These are phyloP conservation scores for Endocarpon pusillum DNA, from an alignment of 495 filamentous ascomycete species.

Conservation along the genomic window DNA sequence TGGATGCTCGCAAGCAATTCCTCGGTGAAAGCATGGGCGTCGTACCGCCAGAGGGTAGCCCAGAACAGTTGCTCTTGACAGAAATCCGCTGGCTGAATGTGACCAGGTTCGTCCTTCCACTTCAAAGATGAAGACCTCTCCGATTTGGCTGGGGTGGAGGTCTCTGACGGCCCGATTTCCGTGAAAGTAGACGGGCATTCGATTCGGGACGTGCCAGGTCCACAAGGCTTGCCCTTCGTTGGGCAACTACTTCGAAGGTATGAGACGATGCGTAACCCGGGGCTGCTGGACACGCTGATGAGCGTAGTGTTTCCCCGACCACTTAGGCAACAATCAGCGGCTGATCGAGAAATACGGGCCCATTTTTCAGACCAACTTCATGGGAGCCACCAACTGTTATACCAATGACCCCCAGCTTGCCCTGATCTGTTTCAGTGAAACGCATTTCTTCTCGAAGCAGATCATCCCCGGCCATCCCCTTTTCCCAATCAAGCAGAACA, in stretches of 20 bases:
- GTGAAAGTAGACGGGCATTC: slow-evolving; percentile 27
- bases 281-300: too few species aligned
- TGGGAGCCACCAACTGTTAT: slow-evolving; percentile 30
- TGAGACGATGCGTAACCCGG: too few species aligned
- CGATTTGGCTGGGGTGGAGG: slow-evolving; percentile 15
- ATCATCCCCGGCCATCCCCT: slow-evolving; percentile 34
- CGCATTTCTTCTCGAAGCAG: slow-evolving; percentile 33
- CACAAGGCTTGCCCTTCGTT: slow-evolving; percentile 28
- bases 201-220: slow-evolving; percentile 27
- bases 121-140: slow-evolving; percentile 12
- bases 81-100: background rate
- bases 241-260: slow-evolving; percentile 37
- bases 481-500: slow-evolving; percentile 23
- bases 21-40: background rate
- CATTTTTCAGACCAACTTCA: slow-evolving; percentile 34
- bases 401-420: slow-evolving; percentile 33
- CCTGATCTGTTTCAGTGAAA: slow-evolving; percentile 24
- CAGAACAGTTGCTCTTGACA: background rate
- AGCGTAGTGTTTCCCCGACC: slow-evolving; percentile 43
- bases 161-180: slow-evolving; percentile 16
- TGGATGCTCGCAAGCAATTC: background rate
- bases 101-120: slow-evolving; percentile 12
- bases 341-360: slow-evolving; percentile 36
- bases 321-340: slow-evolving; percentile 38
- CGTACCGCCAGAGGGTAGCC: background rate